Percentiles rank a stretch among this genome's conserved stretches.
phyloP scores from a whole-genome alignment of 1,139 yeast species.

The Geotrichum citri-aurantii region DNA sequence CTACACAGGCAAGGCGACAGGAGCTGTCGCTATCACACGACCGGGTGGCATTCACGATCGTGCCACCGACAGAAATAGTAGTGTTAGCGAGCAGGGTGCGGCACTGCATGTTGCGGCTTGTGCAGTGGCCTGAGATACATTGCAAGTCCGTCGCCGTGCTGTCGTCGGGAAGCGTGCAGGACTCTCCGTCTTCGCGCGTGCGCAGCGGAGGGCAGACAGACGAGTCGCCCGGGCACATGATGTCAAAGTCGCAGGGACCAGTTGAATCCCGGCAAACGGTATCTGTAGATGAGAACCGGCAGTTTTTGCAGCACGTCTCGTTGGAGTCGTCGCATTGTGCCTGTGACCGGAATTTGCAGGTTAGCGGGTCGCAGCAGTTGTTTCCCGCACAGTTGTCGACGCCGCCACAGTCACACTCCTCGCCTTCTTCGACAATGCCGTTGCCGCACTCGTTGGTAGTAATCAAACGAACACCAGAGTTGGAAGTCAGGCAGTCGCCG shows the following conservation, averaged over 20 bases:
- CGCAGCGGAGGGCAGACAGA: constrained; percentile 34
- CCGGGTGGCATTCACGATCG: constrained; percentile 23
- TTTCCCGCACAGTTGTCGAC: constrained; percentile 30
- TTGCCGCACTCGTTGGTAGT: constrained; percentile 38
- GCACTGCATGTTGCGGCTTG: constrained; percentile 36
- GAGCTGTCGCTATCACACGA: constrained; percentile 32
- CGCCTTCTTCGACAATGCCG: constrained; percentile 41
- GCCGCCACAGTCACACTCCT: constrained; percentile 41
- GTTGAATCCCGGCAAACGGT: constrained; percentile 33
- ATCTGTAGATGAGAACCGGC: constrained; percentile 31
- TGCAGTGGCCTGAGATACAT: constrained; percentile 38
- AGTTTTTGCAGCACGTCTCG: constrained; percentile 34
- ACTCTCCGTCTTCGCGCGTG: constrained; percentile 31
- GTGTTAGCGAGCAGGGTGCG: constrained; percentile 30
- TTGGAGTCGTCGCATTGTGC: constrained; percentile 36
- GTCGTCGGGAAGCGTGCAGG: constrained; percentile 30
- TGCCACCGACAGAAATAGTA: constrained; percentile 17
- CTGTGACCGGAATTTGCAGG: constrained; percentile 33
- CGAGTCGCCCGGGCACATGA: constrained; percentile 35
- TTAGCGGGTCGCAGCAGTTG: constrained; percentile 36
- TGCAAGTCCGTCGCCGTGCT: constrained; percentile 22
- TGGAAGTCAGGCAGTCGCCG: constrained; percentile 34
- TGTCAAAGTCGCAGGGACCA: constrained; percentile 38
- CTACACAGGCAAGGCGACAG: constrained; percentile 32
- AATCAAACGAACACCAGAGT: constrained; percentile 33